Base-by-base conservation (phyloP, 192 early-diverging fungal genomes). In the Coemansia sp. region DNA sequence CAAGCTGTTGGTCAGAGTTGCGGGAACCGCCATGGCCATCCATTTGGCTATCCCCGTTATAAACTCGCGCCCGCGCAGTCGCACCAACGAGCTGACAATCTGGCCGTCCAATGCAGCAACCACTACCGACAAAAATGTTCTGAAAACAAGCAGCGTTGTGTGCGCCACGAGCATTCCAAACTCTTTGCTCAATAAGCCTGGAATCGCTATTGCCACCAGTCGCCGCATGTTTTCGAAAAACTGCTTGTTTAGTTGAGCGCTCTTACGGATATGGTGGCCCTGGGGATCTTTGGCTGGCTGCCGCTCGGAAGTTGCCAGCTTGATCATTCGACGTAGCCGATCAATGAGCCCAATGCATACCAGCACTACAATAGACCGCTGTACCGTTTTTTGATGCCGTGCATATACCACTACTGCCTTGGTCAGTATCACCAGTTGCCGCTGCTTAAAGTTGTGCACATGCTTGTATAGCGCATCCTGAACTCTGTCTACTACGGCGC, bases 1-100 rank as follows among this genome's bases (percentile, higher is more conserved):
- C 85, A 96, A 88, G 66, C 85, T 88, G 77, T 98, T 98, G 51
- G 95, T 96, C 75, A 94, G 91, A 40, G 95, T 98, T 10, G 93
- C 95, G 6, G 95, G 95, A 23, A 98, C 81, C 11, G 93, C 93
- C 46, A 97, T 85, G 15, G 76, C 82, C 90, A 95, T 93, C 93
- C 93, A 96, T 78, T 85, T 90, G 36, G 86, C 77, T 42, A 98
- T 86, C 10, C 93, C 88, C 39, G 77, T 65, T 47, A 96, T 62
- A 64, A 98, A 98, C 64, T 90, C 87, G 56, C 78, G 83, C 31
- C 86, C 65, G 8, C 51, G 58, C 37, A 73, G 45, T 8, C 76
- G 69, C 50, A 79, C 88, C 53, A 91, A 82, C 1, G 90, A 81
- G 48, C 87, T 89, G 57, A 91, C 90, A 26, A 91, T 87, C 46